Evolutionary conservation across 1,139 yeast genomes (phyloP), one percentile per base, ranked within the genome.

Genomic region (Diutina neorugosa): DNA sequence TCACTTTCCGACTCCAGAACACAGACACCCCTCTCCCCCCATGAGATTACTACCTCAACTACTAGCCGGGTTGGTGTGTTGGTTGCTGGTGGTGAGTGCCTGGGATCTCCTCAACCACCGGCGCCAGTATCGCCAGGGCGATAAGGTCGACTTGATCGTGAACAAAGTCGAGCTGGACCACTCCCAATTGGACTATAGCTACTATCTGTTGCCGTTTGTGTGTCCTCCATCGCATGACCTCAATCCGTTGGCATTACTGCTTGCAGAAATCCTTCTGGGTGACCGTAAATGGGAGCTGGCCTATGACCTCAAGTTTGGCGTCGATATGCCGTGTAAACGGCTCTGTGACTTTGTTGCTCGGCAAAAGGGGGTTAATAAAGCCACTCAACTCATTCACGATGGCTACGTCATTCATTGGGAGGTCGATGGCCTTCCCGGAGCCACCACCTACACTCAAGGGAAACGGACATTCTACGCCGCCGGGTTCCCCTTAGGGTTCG

Each of bases 391-490:
- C 55, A 81, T 90, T 51, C 72, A 78, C 58, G 71, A 82, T 54
- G 87, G 87, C 2, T 89, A 89, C 61, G 84, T 84, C 53, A 90
- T 78, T 12, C 93, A 89, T 62, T 90, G 96, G 96, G 68, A 80
- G 48, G 73, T 89, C 20, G 96, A 90, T 68, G 89, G 84, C 19
- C 69, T 90, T 44, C 96, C 96, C 0, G 96, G 94, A 2, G 94
- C 96, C 3, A 88, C 96, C 4, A 86, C 96, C 0, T 86, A 84
- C 62, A 80, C 77, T 51, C 77, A 76, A 47, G 71, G 78, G 47
- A 73, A 73, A 56, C 69, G 73, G 52, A 84, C 87, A 62, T 86
- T 84, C 65, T 89, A 89, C 61, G 86, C 90, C 4, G 82, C 95
- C 1, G 97, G 96, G 1, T 90, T 89, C 68, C 91, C 95, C 1